Evolutionary conservation across 192 early-diverging fungal genomes (phyloP), one percentile per base, ranked within the genome.

Genomic region (Coemansia sp.): DNA sequence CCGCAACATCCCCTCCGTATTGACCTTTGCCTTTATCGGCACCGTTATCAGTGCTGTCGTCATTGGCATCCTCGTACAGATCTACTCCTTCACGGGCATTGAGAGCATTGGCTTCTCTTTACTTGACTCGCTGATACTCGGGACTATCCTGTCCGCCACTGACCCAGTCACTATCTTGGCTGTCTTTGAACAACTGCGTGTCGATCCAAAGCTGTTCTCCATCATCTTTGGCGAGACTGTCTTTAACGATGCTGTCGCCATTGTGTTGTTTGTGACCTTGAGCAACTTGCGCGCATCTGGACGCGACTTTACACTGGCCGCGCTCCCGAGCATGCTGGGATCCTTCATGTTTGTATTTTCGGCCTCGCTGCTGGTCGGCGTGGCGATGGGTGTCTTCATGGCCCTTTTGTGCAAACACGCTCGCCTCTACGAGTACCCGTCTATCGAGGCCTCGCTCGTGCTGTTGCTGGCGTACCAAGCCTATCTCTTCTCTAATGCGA

Each of bases 141-240:
- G 97, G 16, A 86, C 94, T 12, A 94, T 99, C 59, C 77, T 99
- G 53, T 95, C 94, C 10, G 95, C 97, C 16, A 99, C 97, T 2
- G 97, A 99, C 74, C 95, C 97, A 3, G 95, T 99, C 35, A 98
- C 97, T 0, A 92, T 99, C 29, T 83, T 99, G 62, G 91, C 97
- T 5, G 93, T 99, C 39, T 98, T 99, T 74, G 87, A 94, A 65
- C 94, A 96, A 67, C 84, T 95, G 61, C 87, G 89, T 63, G 97
- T 99, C 40, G 97, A 99, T 61, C 94, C 95, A 3, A 90, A 93
- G 80, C 75, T 99, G 47, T 98, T 94, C 75, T 91, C 97, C 4
- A 92, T 99, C 59, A 95, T 99, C 44, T 99, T 96, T 79, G 97
- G 97, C 37, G 97, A 99, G 73, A 92, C 89, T 29, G 85, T 98